Base-by-base conservation (phyloP, 1,284 basidiomycete genomes). In the Phellinidium pouzarii region DNA sequence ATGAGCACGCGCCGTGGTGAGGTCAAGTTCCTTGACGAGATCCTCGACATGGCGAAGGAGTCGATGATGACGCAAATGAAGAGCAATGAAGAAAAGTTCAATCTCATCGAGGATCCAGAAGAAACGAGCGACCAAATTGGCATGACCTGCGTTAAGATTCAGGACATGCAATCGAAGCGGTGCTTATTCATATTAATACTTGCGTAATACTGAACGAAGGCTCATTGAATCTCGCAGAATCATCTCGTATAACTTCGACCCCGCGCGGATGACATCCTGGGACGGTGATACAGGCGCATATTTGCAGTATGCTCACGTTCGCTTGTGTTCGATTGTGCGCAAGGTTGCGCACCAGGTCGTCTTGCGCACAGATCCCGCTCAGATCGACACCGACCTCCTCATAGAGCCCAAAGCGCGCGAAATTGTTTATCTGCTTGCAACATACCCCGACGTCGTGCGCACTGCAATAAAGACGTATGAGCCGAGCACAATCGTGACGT, bases 1-100 rank as follows among this genome's bases (percentile, higher is more conserved):
- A 99, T 99, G 95, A 95, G 91, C 62, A 99, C 96, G 17, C 86
- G 95, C 54, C 94, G 87, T 69, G 96, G 95, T 45, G 98, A 92
- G 0, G 95, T 91, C 44, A 94, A 97, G 44, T 98, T 98, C 80
- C 75, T 99, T 38, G 87, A 97, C 65, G 80, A 97, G 68, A 98
- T 99, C 63, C 87, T 99, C 64, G 80, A 87, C 61, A 94, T 96
- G 66, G 93, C 95, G 0, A 80, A 84, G 20, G 78, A 82, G 50
- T 86, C 89, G 54, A 99, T 99, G 95, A 91, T 93, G 71, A 92
- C 94, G 59, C 91, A 95, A 67, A 99, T 99, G 96, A 78, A 76
- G 68, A 87, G 86, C 69, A 98, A 98, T 66, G 87, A 92, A 70
- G 91, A 83, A 54, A 99, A 99, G 72, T 97, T 96, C 64, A 81